These are phyloP conservation scores for Agaricus subrufescens DNA, from an alignment of 768 basidiomycete genomes.

Conservation along the genomic window DNA sequence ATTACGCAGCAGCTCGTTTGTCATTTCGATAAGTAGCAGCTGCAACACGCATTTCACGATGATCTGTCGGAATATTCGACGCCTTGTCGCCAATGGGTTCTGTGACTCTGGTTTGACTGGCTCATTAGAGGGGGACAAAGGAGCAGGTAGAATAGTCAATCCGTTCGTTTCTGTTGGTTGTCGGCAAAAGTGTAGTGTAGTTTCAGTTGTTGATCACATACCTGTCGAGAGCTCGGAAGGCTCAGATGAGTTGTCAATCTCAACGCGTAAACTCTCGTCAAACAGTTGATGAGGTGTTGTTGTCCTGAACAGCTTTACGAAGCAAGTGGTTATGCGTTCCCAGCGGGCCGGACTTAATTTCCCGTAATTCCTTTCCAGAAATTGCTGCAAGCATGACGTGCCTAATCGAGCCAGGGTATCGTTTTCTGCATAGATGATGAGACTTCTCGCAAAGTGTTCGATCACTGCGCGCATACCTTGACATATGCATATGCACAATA, in stretches of 20 bases:
- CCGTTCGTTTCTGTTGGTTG: constrained; percentile 51
- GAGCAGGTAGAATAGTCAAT: constrained; percentile 77
- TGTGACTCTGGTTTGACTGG: constrained; percentile 41
- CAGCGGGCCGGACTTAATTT: constrained; percentile 83
- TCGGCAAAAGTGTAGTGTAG: background rate
- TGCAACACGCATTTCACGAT: constrained; percentile 99
- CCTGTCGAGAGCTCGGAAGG: constrained; percentile 40
- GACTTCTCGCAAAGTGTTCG: background rate
- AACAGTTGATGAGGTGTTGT: constrained; percentile 97
- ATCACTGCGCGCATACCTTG: constrained; percentile 67
- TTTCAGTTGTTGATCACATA: constrained; percentile 13
- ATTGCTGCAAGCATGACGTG: constrained; percentile 94
- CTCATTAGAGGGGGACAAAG: constrained; percentile 74
- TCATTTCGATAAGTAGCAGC: constrained; percentile 92
- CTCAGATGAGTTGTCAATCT: constrained; percentile 65
- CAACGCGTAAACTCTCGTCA: constrained; percentile 84
- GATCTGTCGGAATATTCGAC: constrained; percentile 94
- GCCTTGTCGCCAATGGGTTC: constrained; percentile 64
- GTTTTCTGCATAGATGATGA: constrained; percentile 63
- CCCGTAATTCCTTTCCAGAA: constrained; percentile 86
- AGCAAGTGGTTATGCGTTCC: constrained; percentile 89
- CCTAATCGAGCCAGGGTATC: constrained; percentile 97
- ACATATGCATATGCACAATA: constrained; percentile 95
- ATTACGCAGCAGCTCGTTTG: constrained; percentile 91
- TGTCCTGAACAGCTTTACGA: constrained; percentile 94